Evolutionary conservation across 169 alveolate genomes (phyloP).

Genomic region (Miamiensis avidus): DNA sequence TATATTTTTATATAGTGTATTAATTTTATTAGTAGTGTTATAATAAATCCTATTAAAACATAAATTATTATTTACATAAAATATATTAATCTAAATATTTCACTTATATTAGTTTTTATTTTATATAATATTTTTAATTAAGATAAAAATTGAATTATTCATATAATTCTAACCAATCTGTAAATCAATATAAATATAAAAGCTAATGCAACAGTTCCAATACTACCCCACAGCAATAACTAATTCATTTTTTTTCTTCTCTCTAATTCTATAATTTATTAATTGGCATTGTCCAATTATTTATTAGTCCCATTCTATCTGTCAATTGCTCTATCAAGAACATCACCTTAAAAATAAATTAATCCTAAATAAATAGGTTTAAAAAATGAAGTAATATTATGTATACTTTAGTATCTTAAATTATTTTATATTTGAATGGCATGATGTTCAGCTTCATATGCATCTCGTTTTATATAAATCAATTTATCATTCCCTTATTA

Average conservation of each 20-base stretch:
- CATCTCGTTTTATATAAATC: neutral
- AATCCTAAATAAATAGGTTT: neutral
- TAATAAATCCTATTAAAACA: no score
- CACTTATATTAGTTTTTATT: no score
- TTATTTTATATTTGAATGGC: neutral
- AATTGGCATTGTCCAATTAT: neutral
- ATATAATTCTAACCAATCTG: neutral
- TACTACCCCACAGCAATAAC: neutral
- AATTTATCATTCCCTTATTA: no score
- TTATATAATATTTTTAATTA: no score
- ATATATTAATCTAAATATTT: no score
- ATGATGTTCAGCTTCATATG: neutral
- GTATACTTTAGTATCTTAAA: neutral
- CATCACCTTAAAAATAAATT: neutral
- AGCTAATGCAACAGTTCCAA: neutral
- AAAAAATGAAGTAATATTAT: no score
- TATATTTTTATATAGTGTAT: neutral
- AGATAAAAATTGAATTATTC: neutral
- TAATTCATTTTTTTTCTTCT: no score
- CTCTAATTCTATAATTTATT: neutral
- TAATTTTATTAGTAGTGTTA: no score
- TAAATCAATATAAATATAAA: no score
- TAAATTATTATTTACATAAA: no score
- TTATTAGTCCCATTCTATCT: neutral
- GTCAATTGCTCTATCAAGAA: neutral